A percentile compares a stretch with the other conserved stretches of the same genome.
These are phyloP conservation scores for Fusarium sp. DNA, from an alignment of 2,329 filamentous ascomycete genomes.

Conservation along the genomic window DNA sequence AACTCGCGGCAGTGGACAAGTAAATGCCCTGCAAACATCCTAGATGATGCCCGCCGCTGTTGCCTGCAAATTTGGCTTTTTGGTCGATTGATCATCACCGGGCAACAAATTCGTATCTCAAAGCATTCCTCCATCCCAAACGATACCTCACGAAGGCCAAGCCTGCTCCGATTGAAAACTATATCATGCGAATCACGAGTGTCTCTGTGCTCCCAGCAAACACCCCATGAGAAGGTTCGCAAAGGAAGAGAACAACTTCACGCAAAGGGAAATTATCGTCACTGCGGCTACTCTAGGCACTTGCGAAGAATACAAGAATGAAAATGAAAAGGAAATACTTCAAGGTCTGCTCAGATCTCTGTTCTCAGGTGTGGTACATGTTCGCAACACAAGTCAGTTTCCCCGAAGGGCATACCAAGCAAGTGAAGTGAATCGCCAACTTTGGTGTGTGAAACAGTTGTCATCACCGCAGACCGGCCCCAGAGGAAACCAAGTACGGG, in stretches of 20 bases:
- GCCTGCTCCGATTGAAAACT: conserved; percentile 68
- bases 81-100: conserved; percentile 65
- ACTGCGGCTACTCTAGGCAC: conserved; percentile 50
- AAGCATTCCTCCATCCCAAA: conserved; percentile 5
- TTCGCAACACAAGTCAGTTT: conserved; percentile 25
- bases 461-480: conserved; percentile 42
- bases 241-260: conserved; percentile 35
- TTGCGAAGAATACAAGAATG: conserved; percentile 6
- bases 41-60: conserved; percentile 47
- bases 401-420: conserved; percentile 25
- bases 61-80: conserved; percentile 71
- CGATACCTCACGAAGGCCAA: conserved; percentile 34
- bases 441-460: conserved; percentile 39
- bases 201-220: conserved; percentile 5
- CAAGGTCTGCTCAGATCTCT: conserved; percentile 61
- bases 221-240: background rate
- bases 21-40: conserved; percentile 15
- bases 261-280: conserved; percentile 47
- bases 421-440: conserved; percentile 34
- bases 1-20: conserved; percentile 52
- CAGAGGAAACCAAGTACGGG: background rate
- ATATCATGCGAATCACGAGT: conserved; percentile 53
- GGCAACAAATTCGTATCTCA: conserved; percentile 46
- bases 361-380: conserved; percentile 55
- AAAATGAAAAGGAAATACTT: background rate